Evolutionary conservation across 1,139 yeast species (phyloP), one percentile per base, ranked within the genome.

Genomic region (Yamadazyma oceani): DNA sequence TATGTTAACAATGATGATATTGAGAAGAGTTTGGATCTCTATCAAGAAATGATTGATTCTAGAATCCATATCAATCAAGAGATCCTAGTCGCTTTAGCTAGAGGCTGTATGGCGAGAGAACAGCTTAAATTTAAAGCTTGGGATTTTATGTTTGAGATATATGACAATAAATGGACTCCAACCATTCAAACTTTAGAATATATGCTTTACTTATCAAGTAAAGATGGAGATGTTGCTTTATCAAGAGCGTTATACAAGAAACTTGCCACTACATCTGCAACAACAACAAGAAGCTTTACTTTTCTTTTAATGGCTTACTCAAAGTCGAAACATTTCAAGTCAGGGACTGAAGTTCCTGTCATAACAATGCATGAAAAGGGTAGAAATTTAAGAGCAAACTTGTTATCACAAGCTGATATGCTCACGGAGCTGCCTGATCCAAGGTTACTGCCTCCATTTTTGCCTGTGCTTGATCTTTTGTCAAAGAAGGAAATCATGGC

Each of bases 221-320:
- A 71, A 40, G 90, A 90, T 48, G 94, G 95, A 0, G 97, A 92
- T 57, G 62, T 86, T 19, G 69, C 81, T 6, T 67, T 89, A 38
- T 71, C 89, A 1, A 71, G 98, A 48, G 88, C 92, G 0, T 60
- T 90, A 31, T 84, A 81, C 56, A 64, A 69, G 36, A 80, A 77
- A 48, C 66, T 83, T 43, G 69, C 75, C 40, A 63, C 67, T 34
- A 62, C 69, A 26, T 54, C 62, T 48, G 49, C 78, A 2, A 62
- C 69, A 1, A 56, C 67, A 1, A 45, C 55, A 11, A 63, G 69
- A 37, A 61, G 84, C 4, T 70, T 82, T 44, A 72, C 76, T 10
- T 76, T 75, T 46, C 60, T 84, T 36, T 55, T 83, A 50, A 58
- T 78, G 49, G 74, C 85, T 1, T 84, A 84, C 51, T 64, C 81